Evolutionary conservation across 768 basidiomycete genomes (phyloP).

Genomic region (Aureoboletus auriporus): DNA sequence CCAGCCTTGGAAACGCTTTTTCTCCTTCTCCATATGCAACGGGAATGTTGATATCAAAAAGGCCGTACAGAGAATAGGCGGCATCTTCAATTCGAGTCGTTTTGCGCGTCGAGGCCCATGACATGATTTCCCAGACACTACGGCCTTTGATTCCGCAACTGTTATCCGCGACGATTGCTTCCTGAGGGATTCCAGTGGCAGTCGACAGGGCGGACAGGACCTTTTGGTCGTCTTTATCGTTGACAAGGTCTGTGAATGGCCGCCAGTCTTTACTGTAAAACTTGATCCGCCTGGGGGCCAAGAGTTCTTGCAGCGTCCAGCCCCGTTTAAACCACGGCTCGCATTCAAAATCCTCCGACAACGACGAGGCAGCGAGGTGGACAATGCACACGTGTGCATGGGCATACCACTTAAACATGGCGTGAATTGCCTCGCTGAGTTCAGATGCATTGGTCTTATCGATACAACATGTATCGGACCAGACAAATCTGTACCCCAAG

Average conservation of each 20-base stretch:
- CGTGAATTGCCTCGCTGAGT: conserved; percentile 28
- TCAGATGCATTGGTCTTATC: conserved; percentile 22
- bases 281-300: conserved; percentile 25
- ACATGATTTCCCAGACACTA: conserved; percentile 24
- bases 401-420: conserved; percentile 32
- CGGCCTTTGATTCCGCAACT: conserved; percentile 12
- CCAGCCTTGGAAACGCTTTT: conserved; percentile 25
- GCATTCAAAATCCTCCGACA: conserved; percentile 7
- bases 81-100: conserved; percentile 28
- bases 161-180: conserved; percentile 16
- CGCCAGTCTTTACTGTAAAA: conserved; percentile 24
- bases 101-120: conserved; percentile 27
- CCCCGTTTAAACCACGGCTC: conserved; percentile 27
- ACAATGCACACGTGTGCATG: conserved; percentile 27
- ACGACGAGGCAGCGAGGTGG: conserved; percentile 17
- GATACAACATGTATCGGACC: conserved; percentile 32
- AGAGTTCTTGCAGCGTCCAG: conserved; percentile 24
- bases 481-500: conserved; percentile 18
- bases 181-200: conserved; percentile 19
- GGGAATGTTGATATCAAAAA: conserved; percentile 21
- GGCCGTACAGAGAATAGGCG: conserved; percentile 26
- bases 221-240: conserved; percentile 12
- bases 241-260: conserved; percentile 9
- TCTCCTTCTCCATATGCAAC: conserved; percentile 30
- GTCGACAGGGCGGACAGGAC: conserved; percentile 10